Base-by-base conservation (phyloP, 2,329 filamentous ascomycete species). In the Onygena corvina region DNA sequence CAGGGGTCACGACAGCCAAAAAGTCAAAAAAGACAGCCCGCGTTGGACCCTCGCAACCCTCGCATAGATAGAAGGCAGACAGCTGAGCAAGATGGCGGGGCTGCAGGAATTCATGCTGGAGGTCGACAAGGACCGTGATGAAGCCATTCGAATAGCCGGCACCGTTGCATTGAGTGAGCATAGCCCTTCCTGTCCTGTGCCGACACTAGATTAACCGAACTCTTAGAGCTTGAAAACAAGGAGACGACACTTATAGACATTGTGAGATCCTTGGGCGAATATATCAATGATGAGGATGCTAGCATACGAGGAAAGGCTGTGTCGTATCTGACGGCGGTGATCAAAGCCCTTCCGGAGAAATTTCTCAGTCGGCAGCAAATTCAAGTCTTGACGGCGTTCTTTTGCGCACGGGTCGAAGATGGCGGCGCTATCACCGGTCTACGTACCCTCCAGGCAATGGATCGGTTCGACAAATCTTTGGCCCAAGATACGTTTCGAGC, bases 231-330 rank as follows among this genome's bases (percentile, higher is more conserved):
- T 52, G 74, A 80, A 59, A 70, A 64, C 57, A 79, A 76, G 55
- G 69, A 81, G 57, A 68, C 76, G 47, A 81, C 77, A 56, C 68
- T 84, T 29, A 71, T 83, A 50, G 73, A 75, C 48, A 65, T 83
- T 46, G 76, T 84, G 49, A 76, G 81, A 59, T 78, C 76, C 38
- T 68, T 83, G 27, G 77, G 77, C 16, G 78, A 81, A 61, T 83
- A 82, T 57, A 74, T 84, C 59, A 83, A 81, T 56, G 76, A 80
- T 61, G 78, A 82, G 58, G 78, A 83, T 65, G 69, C 71, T 18
- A 70, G 72, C 11, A 68, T 77, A 36, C 71, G 80, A 33, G 73
- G 74, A n/a, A 81, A 80, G 63, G 74, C 76, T 60, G 65, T 70
- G 52, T 67, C 65, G 18, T 72, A 65, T 57, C 59, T 73, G 27